phyloP scores from a whole-genome alignment of 371 early-diverging fungal species.

The Dinochytrium kinnereticum region DNA sequence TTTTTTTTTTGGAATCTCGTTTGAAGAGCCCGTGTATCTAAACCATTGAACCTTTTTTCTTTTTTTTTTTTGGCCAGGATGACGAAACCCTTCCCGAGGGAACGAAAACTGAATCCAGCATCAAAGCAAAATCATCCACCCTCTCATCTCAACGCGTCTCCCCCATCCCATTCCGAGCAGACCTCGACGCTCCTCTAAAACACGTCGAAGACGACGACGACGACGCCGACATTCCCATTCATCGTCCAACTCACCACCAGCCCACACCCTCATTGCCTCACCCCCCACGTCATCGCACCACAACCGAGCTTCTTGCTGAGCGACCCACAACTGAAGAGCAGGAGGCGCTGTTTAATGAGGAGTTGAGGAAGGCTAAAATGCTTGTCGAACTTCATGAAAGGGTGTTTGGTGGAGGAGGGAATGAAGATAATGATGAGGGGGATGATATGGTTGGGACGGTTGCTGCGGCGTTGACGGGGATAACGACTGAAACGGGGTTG shows the following conservation, averaged over 20 bases:
- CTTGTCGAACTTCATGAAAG: constrained; percentile 27
- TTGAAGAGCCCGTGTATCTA: too few species aligned
- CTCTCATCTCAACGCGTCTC: background rate
- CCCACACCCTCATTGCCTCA: background rate
- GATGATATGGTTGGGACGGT: background rate
- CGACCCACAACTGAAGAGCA: constrained; percentile 6
- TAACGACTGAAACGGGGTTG: background rate
- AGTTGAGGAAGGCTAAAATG: constrained; percentile 19
- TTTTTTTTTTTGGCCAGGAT: background rate
- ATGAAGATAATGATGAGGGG: background rate
- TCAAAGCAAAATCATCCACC: background rate
- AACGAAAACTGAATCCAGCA: background rate
- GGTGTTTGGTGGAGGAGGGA: constrained; percentile 9
- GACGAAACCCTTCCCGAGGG: constrained; percentile 11
- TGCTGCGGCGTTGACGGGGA: background rate
- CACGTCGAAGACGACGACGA: background rate
- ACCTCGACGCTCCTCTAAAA: too few species aligned
- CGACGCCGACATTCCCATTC: background rate
- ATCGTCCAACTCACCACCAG: too few species aligned
- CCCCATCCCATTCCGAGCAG: constrained; percentile 16
- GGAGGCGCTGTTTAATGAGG: constrained; percentile 20
- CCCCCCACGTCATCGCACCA: constrained; percentile 3
- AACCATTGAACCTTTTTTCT: background rate
- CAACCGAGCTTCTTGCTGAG: background rate
- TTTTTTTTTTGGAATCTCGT: too few species aligned